Evolutionary conservation across 2,329 filamentous ascomycete genomes (phyloP), one percentile per base, ranked within the genome.

Genomic region (Aspergillus neotritici): DNA sequence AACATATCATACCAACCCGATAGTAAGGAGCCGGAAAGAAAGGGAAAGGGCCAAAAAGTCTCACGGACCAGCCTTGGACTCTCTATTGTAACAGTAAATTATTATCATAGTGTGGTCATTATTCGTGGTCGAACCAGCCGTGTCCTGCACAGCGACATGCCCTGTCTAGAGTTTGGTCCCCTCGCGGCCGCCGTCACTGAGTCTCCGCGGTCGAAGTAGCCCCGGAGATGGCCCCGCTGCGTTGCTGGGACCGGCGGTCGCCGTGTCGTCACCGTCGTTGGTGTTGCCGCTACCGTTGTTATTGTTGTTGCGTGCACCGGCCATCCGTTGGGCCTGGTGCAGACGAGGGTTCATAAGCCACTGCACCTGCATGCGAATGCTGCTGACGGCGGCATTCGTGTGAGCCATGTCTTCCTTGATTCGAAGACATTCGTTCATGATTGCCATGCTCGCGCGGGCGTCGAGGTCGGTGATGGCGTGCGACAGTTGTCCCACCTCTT

Each of bases 401-500:
- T 80, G 79, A 9, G 78, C 70, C 65, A 82, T 75, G 46, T 83
- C 79, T 51, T 82, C 79, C 47, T 80, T 78, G 38, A 76, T 71
- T 3, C 79, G 76, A 28, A 82, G 68, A 36, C 73, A 79, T 57
- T 83, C 79, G 52, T 81, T 83, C 65, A 82, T 73, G 32, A 79
- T 74, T 46, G 78, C 74, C 77, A 83, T 79, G 59, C 71, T 79
- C 31, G 77, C 74, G 30, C 78, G 74, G 36, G 76, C 78, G 49
- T 83, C 80, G 33, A 82, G 68, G 43, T 82, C 78, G 3, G 73
- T 72, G 8, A 83, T 66, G 3, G 76, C 74, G 40, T 72, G 69
- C 11, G 73, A 71, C 21, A 80, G 67, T 37, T 77, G 75, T 13
- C 66, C 65, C 37, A 82, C 73, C 56, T 82, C 79, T 34, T 79